Evolutionary conservation across 495 filamentous ascomycete genomes (phyloP).

Genomic region (Evernia prunastri): DNA sequence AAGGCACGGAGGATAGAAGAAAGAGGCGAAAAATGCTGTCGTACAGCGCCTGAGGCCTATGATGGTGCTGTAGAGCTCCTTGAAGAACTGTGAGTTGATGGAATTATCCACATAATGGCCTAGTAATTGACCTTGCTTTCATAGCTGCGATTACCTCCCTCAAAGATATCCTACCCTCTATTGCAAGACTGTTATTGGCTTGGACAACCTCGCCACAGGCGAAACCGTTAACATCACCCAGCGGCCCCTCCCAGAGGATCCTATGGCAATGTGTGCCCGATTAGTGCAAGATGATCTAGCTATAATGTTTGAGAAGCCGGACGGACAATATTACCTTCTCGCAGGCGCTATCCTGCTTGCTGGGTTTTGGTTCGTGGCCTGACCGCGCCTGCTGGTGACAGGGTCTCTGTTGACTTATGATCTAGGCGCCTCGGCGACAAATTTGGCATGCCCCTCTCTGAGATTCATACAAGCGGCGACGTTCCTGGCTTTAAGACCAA

Average conservation of each 20-base stretch:
- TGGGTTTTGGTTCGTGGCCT: slow-evolving; percentile 56
- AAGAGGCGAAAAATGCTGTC: slow-evolving; percentile 63
- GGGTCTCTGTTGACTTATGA: not conserved
- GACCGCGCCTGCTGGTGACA: not conserved
- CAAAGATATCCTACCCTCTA: slow-evolving; percentile 72
- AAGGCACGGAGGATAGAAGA: slow-evolving; percentile 66
- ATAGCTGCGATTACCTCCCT: slow-evolving; percentile 62
- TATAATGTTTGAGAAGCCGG: slow-evolving; percentile 72
- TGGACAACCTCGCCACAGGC: slow-evolving; percentile 64
- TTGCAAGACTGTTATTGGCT: slow-evolving; percentile 54
- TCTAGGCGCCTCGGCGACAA: slow-evolving; percentile 69
- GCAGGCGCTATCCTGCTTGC: slow-evolving; percentile 74
- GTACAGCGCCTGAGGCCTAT: slow-evolving; percentile 67
- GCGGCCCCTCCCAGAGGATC: slow-evolving; percentile 69
- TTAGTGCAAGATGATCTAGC: slow-evolving; percentile 82
- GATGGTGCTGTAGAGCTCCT: slow-evolving; percentile 74
- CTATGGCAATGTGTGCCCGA: slow-evolving; percentile 68
- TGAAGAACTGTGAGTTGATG: slow-evolving; percentile 55
- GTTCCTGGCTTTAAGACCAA: slow-evolving; percentile 75
- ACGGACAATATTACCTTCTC: slow-evolving; percentile 80
- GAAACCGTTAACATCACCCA: slow-evolving; percentile 66
- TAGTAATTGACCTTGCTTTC: not conserved
- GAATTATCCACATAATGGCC: not conserved
- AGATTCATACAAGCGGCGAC: slow-evolving; percentile 77
- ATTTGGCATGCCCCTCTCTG: slow-evolving; percentile 72